Evolutionary conservation across 345 rosid species (phyloP).

Genomic region (Zanthoxylum bungeanum): DNA sequence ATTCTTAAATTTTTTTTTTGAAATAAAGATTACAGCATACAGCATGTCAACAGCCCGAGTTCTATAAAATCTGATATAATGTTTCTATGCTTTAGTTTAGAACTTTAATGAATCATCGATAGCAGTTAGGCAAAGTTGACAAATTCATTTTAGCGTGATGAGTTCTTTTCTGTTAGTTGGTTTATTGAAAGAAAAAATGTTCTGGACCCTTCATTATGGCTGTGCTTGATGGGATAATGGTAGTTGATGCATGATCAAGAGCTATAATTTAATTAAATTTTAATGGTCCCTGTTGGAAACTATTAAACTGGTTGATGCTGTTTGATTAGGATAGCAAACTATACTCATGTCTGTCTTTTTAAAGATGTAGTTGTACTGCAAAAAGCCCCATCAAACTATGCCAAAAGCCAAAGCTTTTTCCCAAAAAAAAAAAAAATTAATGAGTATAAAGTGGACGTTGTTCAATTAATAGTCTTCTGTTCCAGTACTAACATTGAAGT

Average conservation of each 20-base stretch:
- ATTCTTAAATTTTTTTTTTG: neutral
- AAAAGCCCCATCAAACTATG: neutral
- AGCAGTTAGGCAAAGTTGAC: neutral
- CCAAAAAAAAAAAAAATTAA: neutral
- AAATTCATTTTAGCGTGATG: neutral
- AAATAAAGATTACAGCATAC: too few species aligned
- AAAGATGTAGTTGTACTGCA: neutral
- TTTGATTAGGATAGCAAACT: neutral
- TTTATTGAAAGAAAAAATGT: neutral
- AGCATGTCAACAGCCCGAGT: neutral
- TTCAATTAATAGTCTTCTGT: neutral
- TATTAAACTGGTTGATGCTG: neutral
- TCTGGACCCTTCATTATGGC: neutral
- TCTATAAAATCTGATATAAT: neutral
- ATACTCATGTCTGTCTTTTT: neutral
- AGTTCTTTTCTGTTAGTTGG: neutral
- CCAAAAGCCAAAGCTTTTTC: neutral
- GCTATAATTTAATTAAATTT: neutral
- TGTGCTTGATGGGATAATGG: neutral
- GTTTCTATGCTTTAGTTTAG: slow-evolving; percentile 6
- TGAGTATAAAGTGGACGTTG: neutral
- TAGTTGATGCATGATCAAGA: neutral
- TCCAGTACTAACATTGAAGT: neutral
- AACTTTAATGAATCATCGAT: neutral
- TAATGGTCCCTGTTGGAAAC: neutral